Percentiles rank a stretch among this genome's conserved stretches.
These are phyloP conservation scores for Cladosporium phlei DNA, from an alignment of 2,329 filamentous ascomycete species.

Conservation along the genomic window DNA sequence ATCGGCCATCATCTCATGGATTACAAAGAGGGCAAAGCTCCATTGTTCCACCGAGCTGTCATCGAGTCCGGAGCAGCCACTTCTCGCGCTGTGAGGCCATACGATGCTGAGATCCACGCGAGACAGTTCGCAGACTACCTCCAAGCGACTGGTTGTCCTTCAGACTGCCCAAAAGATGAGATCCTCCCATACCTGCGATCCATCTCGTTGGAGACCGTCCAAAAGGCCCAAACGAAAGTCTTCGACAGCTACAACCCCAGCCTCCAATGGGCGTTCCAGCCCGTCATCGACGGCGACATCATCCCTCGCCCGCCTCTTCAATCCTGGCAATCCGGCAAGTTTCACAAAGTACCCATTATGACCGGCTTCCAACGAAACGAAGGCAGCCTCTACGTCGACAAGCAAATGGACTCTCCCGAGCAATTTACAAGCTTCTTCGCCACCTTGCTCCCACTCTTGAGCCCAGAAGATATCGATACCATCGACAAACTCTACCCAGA, in stretches of 20 bases:
- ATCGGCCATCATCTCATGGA: conserved; percentile 65
- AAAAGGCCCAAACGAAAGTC: conserved; percentile 38
- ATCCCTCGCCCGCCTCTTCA: conserved; percentile 55
- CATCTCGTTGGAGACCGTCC: conserved; percentile 34
- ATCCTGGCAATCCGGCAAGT: conserved; percentile 52
- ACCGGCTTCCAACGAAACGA: conserved; percentile 70
- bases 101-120: conserved; percentile 38
- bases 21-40: conserved; percentile 29
- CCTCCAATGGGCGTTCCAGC: conserved; percentile 59
- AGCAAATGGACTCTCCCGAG: conserved; percentile 40
- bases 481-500: conserved; percentile 62
- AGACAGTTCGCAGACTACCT: conserved; percentile 43
- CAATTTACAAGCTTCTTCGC: conserved; percentile 60
- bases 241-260: conserved; percentile 46
- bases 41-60: conserved; percentile 44
- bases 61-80: conserved; percentile 46
- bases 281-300: conserved; percentile 59
- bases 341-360: conserved; percentile 57
- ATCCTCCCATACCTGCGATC: conserved; percentile 41
- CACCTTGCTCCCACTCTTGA: conserved; percentile 56
- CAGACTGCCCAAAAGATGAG: conserved; percentile 25
- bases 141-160: conserved; percentile 31
- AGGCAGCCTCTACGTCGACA: conserved; percentile 60
- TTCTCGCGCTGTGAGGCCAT: conserved; percentile 43
- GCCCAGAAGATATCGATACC: conserved; percentile 46